Evolutionary conservation across 345 rosid species (phyloP).

Genomic region (Eucalyptus sp.): DNA sequence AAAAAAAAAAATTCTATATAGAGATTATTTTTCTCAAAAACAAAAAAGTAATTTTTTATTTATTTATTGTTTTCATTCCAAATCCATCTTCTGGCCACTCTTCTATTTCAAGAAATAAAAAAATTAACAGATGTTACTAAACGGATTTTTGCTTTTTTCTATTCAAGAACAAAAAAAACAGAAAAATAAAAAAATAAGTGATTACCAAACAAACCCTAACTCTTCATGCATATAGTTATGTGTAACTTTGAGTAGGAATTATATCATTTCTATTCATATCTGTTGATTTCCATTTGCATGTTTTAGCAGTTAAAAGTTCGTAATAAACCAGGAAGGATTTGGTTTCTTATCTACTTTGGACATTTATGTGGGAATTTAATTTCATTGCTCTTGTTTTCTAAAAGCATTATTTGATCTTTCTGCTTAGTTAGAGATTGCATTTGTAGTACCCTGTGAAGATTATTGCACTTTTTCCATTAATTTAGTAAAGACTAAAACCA

Average conservation of each 20-base stretch:
- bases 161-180: accelerated
- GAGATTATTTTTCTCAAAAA: accelerated
- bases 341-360: background rate
- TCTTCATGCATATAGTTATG: no score
- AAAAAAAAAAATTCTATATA: accelerated
- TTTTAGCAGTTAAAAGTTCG: no score
- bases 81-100: accelerated
- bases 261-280: no score
- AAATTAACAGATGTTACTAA: accelerated
- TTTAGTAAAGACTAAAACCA: background rate
- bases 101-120: accelerated
- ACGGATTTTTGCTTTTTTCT: accelerated
- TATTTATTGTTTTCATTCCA: no score
- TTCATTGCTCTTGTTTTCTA: background rate
- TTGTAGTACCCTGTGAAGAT: background rate
- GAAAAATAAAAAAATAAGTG: no score
- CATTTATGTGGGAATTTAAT: background rate
- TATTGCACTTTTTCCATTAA: background rate
- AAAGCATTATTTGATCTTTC: background rate
- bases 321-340: no score
- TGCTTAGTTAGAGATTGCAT: background rate
- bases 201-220: no score
- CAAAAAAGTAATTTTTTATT: accelerated
- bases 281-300: no score
- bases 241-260: no score